Conservation (phyloP, 805 yeast species). For the Candida orba region DNA sequence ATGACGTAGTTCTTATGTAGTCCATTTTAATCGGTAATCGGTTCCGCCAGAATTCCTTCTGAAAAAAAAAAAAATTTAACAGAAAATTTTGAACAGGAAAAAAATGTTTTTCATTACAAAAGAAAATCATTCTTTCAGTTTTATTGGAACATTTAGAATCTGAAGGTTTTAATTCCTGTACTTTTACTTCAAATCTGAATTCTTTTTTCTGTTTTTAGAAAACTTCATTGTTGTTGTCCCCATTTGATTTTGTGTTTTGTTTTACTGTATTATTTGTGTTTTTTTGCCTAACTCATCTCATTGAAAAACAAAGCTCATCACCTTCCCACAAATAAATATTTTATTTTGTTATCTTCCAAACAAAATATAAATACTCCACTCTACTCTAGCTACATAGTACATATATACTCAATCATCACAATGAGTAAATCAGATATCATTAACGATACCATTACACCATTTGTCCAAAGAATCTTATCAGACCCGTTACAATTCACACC, state of each 20-base stretch:
- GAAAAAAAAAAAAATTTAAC: too few relatives aligned
- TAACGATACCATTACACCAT: constrained; percentile 38
- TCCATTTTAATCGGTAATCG: not conserved
- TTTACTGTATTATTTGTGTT: not conserved
- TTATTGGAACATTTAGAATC: not conserved
- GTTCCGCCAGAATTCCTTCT: not conserved
- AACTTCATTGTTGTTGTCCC: not conserved
- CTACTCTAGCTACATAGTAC: not conserved
- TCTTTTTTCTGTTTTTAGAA: not conserved
- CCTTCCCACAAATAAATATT: not conserved
- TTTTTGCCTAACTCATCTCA: not conserved
- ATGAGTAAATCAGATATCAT: constrained; percentile 22
- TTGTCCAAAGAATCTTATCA: constrained; percentile 53
- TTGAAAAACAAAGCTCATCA: not conserved
- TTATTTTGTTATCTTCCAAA: too few relatives aligned
- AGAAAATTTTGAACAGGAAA: too few relatives aligned
- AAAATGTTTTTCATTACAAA: constrained; percentile 8
- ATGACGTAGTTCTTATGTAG: too few relatives aligned
- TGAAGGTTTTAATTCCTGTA: not conserved
- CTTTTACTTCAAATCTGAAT: not conserved
- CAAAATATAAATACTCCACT: too few relatives aligned
- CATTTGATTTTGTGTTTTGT: not conserved
- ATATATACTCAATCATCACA: not conserved
- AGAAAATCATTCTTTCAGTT: too few relatives aligned
- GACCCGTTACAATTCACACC: constrained; percentile 58